These are phyloP conservation scores for Ascosphaera apis DNA, from an alignment of 2,329 filamentous ascomycete species.

Conservation along the genomic window DNA sequence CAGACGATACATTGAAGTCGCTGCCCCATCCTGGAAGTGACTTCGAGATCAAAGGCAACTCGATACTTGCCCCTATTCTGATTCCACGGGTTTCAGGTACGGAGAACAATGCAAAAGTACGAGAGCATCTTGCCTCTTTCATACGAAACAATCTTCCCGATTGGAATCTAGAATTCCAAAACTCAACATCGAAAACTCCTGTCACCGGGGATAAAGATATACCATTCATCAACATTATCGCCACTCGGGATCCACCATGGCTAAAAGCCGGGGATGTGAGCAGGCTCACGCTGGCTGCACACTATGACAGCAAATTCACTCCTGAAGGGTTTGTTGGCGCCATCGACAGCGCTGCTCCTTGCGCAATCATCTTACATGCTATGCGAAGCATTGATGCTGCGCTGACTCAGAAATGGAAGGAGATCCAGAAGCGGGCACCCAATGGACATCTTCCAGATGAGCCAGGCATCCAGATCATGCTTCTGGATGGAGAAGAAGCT, in stretches of 20 bases:
- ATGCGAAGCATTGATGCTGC: slow-evolving; percentile 59
- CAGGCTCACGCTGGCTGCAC: slow-evolving; percentile 67
- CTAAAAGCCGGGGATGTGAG: slow-evolving; percentile 49
- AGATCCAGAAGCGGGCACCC: slow-evolving; percentile 27
- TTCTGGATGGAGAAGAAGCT: slow-evolving; percentile 88
- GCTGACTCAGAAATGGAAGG: slow-evolving; percentile 59
- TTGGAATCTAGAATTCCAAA: slow-evolving; percentile 69
- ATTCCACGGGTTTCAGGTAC: slow-evolving; percentile 76
- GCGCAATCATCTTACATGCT: slow-evolving; percentile 76
- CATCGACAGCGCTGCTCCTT: slow-evolving; percentile 80
- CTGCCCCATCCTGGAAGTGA: slow-evolving; percentile 51
- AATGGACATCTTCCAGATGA: slow-evolving; percentile 12
- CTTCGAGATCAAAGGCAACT: slow-evolving; percentile 56
- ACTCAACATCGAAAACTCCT: slow-evolving; percentile 69
- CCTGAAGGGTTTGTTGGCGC: slow-evolving; percentile 82
- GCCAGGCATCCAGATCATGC: slow-evolving; percentile 59
- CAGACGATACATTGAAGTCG: slow-evolving; percentile 47
- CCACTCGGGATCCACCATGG: slow-evolving; percentile 75
- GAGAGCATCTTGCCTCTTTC: slow-evolving; percentile 66
- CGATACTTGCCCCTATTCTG: slow-evolving; percentile 66
- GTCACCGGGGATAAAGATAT: slow-evolving; percentile 45
- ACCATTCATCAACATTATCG: slow-evolving; percentile 70
- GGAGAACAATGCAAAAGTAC: slow-evolving; percentile 45
- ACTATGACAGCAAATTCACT: slow-evolving; percentile 69
- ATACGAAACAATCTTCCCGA: slow-evolving; percentile 50